These are phyloP conservation scores for Ophioceras dolichostomum DNA, from an alignment of 2,329 filamentous ascomycete genomes.

Conservation along the genomic window DNA sequence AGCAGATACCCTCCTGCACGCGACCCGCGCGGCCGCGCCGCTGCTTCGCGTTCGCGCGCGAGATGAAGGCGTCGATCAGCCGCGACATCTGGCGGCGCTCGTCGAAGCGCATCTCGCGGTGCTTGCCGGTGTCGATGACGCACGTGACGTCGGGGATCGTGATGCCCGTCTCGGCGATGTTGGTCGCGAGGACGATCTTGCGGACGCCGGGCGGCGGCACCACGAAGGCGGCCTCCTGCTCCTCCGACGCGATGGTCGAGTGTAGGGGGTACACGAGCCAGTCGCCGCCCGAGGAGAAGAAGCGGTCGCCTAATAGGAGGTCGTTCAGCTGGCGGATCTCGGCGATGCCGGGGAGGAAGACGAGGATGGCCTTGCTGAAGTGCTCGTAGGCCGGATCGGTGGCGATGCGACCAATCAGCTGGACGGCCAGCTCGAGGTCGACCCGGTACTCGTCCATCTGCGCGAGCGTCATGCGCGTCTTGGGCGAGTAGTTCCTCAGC, in stretches of 20 bases:
- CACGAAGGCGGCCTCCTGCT: slow-evolving; percentile 87
- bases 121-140: slow-evolving; percentile 92
- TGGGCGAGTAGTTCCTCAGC: slow-evolving; percentile 60
- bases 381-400: slow-evolving; percentile 49
- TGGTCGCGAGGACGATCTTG: slow-evolving; percentile 94
- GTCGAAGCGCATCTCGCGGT: slow-evolving; percentile 95
- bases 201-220: slow-evolving; percentile 69
- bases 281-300: slow-evolving; percentile 51
- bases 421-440: slow-evolving; percentile 75
- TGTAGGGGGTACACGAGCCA: slow-evolving; percentile 89
- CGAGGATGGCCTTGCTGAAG: slow-evolving; percentile 84
- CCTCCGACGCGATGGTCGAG: slow-evolving; percentile 89
- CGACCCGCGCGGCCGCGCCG: slow-evolving; percentile 85
- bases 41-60: slow-evolving; percentile 89
- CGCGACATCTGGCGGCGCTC: slow-evolving; percentile 84
- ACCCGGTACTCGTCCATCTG: slow-evolving; percentile 86
- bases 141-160: slow-evolving; percentile 97
- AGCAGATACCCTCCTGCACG: slow-evolving; percentile 90
- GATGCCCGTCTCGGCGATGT: slow-evolving; percentile 97
- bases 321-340: slow-evolving; percentile 87
- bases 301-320: slow-evolving; percentile 63
- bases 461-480: slow-evolving; percentile 62
- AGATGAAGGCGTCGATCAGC: slow-evolving; percentile 90
- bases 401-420: slow-evolving; percentile 66
- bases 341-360: slow-evolving; percentile 89